Evolutionary conservation across 148 eudicot genomes (phyloP).

Genomic region (Nyssa sinensis): DNA sequence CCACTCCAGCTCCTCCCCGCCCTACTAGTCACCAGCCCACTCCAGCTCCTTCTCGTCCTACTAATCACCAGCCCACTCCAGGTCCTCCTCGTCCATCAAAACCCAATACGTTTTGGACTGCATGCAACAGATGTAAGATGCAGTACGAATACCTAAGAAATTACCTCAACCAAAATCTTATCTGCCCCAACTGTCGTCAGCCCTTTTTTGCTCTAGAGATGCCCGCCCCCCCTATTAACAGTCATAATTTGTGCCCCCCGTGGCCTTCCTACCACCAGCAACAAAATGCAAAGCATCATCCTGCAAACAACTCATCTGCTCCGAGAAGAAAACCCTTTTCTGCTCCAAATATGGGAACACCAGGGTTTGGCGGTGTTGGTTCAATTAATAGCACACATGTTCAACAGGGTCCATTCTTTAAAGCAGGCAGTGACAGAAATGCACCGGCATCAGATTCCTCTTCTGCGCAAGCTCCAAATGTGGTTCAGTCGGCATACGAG

Average conservation of each 20-base stretch:
- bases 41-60: no score
- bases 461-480: slow-evolving; percentile 75
- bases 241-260: slow-evolving; percentile 25
- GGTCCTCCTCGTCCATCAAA: slow-evolving; percentile 33
- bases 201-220: slow-evolving; percentile 75
- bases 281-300: slow-evolving; percentile 31
- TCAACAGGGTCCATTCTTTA: slow-evolving; percentile 80
- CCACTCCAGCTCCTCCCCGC: no score
- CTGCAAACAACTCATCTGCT: slow-evolving; percentile 15
- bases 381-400: slow-evolving; percentile 22
- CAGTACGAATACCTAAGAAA: slow-evolving; percentile 82
- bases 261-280: slow-evolving; percentile 29
- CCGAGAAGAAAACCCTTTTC: slow-evolving; percentile 13
- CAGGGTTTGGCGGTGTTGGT: not conserved
- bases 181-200: slow-evolving; percentile 72
- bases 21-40: no score
- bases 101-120: slow-evolving; percentile 69
- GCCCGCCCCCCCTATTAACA: slow-evolving; percentile 47
- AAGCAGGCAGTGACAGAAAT: slow-evolving; percentile 21
- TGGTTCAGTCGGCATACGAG: slow-evolving; percentile 82
- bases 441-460: slow-evolving; percentile 19
- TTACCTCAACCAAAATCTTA: slow-evolving; percentile 70
- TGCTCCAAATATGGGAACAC: slow-evolving; percentile 25
- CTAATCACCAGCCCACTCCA: slow-evolving; percentile 30
- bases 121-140: slow-evolving; percentile 75